Evolutionary conservation across 768 basidiomycete species (phyloP).

Genomic region (Boletus reticulatus): DNA sequence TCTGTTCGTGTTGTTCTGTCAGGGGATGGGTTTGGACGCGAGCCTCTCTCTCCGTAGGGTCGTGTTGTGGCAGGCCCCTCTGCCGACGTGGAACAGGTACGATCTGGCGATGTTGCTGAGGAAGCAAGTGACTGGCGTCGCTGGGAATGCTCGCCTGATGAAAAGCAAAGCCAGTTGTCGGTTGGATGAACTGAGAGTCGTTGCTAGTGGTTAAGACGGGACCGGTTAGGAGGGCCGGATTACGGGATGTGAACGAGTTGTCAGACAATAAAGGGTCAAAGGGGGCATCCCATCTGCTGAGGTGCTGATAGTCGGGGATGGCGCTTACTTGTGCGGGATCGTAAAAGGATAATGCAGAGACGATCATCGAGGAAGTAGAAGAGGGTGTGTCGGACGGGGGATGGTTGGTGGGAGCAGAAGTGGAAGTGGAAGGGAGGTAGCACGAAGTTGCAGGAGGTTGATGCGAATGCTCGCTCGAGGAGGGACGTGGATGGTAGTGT

Average conservation of each 20-base stretch:
- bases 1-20: constrained; percentile 1
- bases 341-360: constrained; percentile 52
- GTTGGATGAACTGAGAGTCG: not conserved
- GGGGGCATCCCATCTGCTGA: constrained; percentile 29
- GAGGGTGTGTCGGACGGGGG: constrained; percentile 1
- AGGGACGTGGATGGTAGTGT: not conserved
- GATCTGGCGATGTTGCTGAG: constrained; percentile 10
- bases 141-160: not conserved
- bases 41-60: not conserved
- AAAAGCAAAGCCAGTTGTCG: not conserved
- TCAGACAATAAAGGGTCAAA: constrained; percentile 15
- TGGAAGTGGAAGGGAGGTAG: not conserved
- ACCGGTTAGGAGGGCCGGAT: not conserved
- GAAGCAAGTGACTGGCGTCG: not conserved
- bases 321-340: constrained; percentile 41
- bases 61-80: not conserved
- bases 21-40: not conserved
- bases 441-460: not conserved
- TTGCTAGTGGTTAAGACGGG: not conserved
- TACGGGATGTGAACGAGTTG: not conserved
- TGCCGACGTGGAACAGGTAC: constrained; percentile 11
- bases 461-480: not conserved
- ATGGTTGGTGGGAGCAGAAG: not conserved
- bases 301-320: constrained; percentile 42
- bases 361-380: constrained; percentile 43